Evolutionary conservation across 805 yeast species (phyloP), one percentile per base, ranked within the genome.

Genomic region (Metschnikowia sp.): DNA sequence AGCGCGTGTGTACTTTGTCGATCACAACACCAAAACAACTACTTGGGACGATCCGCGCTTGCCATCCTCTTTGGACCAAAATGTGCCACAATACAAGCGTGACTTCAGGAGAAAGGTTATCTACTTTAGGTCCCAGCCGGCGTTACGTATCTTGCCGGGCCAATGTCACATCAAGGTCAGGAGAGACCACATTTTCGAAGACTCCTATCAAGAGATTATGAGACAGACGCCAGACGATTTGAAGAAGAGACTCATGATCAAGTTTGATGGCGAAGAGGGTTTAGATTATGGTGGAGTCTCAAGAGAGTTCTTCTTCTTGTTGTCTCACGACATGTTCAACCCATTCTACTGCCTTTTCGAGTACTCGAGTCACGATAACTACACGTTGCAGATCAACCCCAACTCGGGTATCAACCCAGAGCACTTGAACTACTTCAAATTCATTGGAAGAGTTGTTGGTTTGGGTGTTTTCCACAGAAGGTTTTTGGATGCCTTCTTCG

Each of bases 21-120:
- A 94, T 69, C 99, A 94, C 75, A 94, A 94, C 71, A 94, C 99
- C 31, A 94, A 94, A 73, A 94, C 99, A 0, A 94, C 99, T 0
- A 94, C 99, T 1, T 94, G 99, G 99, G 99, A 94, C 70, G 99
- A 94, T 66, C 99, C 99, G 54, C 84, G 99, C 64, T 78, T 94
- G 65, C 99, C 99, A 44, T 89, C 97, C 6, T 88, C 96, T 8
- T 75, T 94, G 59, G 99, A 94, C 68, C 98, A 94, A 72, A 92
- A 92, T 59, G 99, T 94, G 59, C 99, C 99, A 19, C 98, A 94
- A 72, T 94, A 94, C 70, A 94, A 94, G 79, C 92, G 99, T 75
- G 99, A 94, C 69, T 94, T 94, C 73, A 81, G 99, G 72, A 84
- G 99, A 72, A 94, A 94, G 74, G 88, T 94, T 49, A 92, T 94